Evolutionary conservation across 495 filamentous ascomycete species (phyloP).

Genomic region (Penicillium samsonianum): DNA sequence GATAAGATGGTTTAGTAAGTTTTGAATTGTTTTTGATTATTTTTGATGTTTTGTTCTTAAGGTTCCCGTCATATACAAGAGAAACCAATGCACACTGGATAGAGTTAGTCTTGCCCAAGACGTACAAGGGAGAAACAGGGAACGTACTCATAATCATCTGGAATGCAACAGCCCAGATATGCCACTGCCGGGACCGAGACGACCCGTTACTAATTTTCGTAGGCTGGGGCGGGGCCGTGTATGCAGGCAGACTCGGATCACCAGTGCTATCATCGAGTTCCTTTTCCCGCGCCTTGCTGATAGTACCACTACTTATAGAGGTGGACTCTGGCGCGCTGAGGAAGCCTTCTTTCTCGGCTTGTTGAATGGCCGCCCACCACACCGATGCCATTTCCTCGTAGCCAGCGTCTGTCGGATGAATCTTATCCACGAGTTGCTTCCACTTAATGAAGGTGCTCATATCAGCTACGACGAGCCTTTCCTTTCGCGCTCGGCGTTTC

Average conservation of each 20-base stretch:
- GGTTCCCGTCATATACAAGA: not conserved
- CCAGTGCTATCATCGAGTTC: conserved; percentile 1
- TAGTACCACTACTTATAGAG: not conserved
- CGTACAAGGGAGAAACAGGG: not conserved
- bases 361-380: conserved; percentile 46
- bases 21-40: not conserved
- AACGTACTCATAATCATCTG: not conserved
- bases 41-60: not conserved
- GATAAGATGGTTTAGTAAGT: not conserved
- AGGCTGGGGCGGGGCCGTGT: conserved; percentile 3
- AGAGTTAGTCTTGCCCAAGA: not conserved
- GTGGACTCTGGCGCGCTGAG: conserved; percentile 2
- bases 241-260: conserved; percentile 4
- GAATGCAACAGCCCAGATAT: not conserved
- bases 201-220: not conserved
- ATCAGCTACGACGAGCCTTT: conserved; percentile 49
- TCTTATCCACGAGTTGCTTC: conserved; percentile 46
- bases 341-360: conserved; percentile 28
- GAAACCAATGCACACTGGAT: not conserved
- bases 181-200: not conserved
- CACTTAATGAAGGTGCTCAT: conserved; percentile 41
- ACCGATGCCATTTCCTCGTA: conserved; percentile 57
- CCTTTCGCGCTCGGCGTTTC: conserved; percentile 27
- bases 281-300: conserved; percentile 7
- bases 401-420: conserved; percentile 51